These are phyloP conservation scores for Hanseniaspora hatyaiensis DNA, from an alignment of 805 yeast species.

Conservation along the genomic window DNA sequence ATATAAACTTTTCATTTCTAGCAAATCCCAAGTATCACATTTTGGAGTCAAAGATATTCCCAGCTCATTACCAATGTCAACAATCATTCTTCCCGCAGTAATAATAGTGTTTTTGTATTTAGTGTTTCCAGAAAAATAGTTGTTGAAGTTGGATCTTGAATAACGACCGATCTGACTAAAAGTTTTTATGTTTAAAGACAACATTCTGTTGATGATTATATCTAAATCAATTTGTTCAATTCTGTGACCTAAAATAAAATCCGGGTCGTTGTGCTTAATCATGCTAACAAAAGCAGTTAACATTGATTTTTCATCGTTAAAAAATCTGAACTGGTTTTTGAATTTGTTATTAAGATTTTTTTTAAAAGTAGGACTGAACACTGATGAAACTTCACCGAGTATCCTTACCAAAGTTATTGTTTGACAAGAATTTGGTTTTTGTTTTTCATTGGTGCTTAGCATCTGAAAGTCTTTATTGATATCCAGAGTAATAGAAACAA, in stretches of 20 bases:
- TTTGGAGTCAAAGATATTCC: slow-evolving; percentile 85
- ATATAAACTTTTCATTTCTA: slow-evolving; percentile 79
- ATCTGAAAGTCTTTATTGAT: slow-evolving; percentile 64
- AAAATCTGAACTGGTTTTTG: slow-evolving; percentile 37
- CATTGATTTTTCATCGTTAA: slow-evolving; percentile 63
- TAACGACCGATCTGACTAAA: slow-evolving; percentile 83
- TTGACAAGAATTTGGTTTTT: not conserved
- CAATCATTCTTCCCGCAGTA: slow-evolving; percentile 71
- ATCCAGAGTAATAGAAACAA: slow-evolving; percentile 71
- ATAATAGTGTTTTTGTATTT: slow-evolving; percentile 53
- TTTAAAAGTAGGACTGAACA: slow-evolving; percentile 67
- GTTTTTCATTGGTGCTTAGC: slow-evolving; percentile 49
- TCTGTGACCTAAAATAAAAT: slow-evolving; percentile 77
- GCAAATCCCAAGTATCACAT: slow-evolving; percentile 88
- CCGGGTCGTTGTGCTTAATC: slow-evolving; percentile 76
- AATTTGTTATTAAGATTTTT: slow-evolving; percentile 46
- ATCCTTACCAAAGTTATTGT: slow-evolving; percentile 57
- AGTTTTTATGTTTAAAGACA: slow-evolving; percentile 56
- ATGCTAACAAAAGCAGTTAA: slow-evolving; percentile 63
- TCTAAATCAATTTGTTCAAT: slow-evolving; percentile 69
- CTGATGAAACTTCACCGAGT: slow-evolving; percentile 45
- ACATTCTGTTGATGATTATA: slow-evolving; percentile 69
- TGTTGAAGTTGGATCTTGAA: slow-evolving; percentile 66
- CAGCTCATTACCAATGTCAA: slow-evolving; percentile 89
- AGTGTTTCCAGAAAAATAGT: slow-evolving; percentile 46